Base-by-base conservation (phyloP, 352 stramenopile genomes). In the Phytophthora uliginosa region DNA sequence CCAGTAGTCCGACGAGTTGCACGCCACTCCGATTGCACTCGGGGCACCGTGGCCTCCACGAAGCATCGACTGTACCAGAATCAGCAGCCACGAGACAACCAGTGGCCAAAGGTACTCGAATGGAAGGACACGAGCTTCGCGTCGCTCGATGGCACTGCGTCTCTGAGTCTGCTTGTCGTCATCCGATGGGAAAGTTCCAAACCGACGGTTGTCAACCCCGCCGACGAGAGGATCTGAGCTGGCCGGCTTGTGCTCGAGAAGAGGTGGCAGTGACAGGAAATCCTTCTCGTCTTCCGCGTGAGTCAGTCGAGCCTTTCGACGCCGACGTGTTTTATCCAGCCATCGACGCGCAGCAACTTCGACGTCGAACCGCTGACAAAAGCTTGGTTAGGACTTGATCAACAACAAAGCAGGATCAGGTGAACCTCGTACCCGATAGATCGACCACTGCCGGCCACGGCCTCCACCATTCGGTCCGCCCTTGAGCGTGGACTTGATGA, bases 1-100 rank as follows among this genome's bases (percentile, higher is more conserved):
- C 97, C 97, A 99, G 80, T 99, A 99, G 18, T 74, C 65, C 33
- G 64, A 50, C 10, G 92, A 98, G 66, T 95, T 96, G 79, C 97
- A 99, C 18, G 85, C 65, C 48, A 99, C 94, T 62, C 97, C 98
- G 42, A 99, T 76, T 24, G 94, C 67, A 42, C 86, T 94, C 2
- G 82, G 79, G 0, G 79, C 66, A 42, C 89, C 88, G 52, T 96
- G 89, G 22, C 88, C 89, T 45, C 89, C 89, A 36, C 89, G 85
- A 33, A 96, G 61, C 61, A 96, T 67, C 22, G 86, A 87, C 63
- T 96, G 89, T 8, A 86, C 50, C 36, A 96, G 75, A 7, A 96
- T 76, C 26, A 94, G 50, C 15, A 94, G 72, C 89, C 89, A 96
- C n/a, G 86, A 80, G 8, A 80, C 20, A 8, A 93, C 69, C 7